Evolutionary conservation across 1,139 yeast genomes (phyloP).

Genomic region (Casaregolazyma suthepensis): DNA sequence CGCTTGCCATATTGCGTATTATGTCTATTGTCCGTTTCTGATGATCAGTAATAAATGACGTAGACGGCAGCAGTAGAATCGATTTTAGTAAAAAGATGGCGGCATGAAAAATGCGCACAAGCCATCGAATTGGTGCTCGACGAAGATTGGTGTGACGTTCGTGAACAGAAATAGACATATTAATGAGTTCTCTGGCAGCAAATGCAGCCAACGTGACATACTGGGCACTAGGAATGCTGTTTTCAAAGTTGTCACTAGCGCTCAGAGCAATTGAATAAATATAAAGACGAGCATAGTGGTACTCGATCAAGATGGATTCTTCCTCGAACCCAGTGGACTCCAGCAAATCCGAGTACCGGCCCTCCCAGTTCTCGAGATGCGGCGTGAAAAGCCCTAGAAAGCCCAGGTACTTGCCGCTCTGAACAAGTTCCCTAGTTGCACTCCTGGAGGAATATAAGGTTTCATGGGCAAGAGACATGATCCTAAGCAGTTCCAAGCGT

Average conservation of each 20-base stretch:
- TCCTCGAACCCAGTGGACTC: slow-evolving; percentile 49
- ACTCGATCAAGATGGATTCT: slow-evolving; percentile 75
- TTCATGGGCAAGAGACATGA: slow-evolving; percentile 78
- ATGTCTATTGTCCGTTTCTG: slow-evolving; percentile 60
- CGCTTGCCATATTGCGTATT: slow-evolving; percentile 68
- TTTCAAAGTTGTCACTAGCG: slow-evolving; percentile 11
- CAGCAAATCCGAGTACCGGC: slow-evolving; percentile 52
- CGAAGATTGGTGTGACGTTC: slow-evolving; percentile 49
- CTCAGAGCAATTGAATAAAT: slow-evolving; percentile 71
- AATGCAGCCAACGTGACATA: slow-evolving; percentile 76
- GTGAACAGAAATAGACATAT: slow-evolving; percentile 67
- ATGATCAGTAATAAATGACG: slow-evolving; percentile 32
- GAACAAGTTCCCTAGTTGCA: slow-evolving; percentile 32
- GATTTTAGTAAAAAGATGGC: slow-evolving; percentile 79
- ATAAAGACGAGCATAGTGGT: slow-evolving; percentile 74
- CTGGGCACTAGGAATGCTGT: slow-evolving; percentile 10
- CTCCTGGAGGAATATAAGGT: slow-evolving; percentile 53
- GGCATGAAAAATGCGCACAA: slow-evolving; percentile 80
- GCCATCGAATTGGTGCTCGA: slow-evolving; percentile 89
- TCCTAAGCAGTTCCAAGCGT: slow-evolving; percentile 69
- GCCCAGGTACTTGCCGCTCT: slow-evolving; percentile 58
- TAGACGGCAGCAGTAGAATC: slow-evolving; percentile 51
- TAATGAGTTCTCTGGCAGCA: slow-evolving; percentile 76
- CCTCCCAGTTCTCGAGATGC: slow-evolving; percentile 70
- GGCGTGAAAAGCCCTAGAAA: slow-evolving; percentile 70